These are phyloP conservation scores for Spiraea crenata DNA, from an alignment of 331 rosid genomes.

Conservation along the genomic window DNA sequence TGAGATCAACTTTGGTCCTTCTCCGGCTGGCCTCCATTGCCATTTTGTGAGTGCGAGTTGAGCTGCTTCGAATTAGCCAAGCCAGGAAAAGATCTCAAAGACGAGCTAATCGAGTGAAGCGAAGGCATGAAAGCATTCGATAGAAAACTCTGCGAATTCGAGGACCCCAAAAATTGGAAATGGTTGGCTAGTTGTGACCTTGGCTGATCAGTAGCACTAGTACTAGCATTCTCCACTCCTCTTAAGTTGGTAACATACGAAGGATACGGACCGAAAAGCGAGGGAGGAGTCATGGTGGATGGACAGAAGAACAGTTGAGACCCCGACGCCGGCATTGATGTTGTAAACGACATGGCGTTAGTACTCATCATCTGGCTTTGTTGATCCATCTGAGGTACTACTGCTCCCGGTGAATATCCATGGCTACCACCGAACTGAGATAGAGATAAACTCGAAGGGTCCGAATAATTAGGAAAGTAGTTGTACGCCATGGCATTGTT, in stretches of 20 bases:
- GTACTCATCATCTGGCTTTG: conserved; percentile 16
- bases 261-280: conserved; percentile 45
- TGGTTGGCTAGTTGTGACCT: neutral
- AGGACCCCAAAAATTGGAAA: conserved; percentile 47
- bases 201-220: conserved; percentile 19
- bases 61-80: conserved; percentile 43
- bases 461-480: conserved; percentile 18
- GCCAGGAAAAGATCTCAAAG: conserved; percentile 43
- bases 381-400: conserved; percentile 39
- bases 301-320: conserved; percentile 49
- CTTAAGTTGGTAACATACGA: conserved; percentile 24
- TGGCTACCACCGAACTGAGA: conserved; percentile 70
- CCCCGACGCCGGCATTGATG: conserved; percentile 28
- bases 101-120: conserved; percentile 38
- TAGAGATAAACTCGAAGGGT: conserved; percentile 52
- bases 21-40: conserved; percentile 20
- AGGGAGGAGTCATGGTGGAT: conserved; percentile 32
- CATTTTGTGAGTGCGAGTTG: conserved; percentile 3
- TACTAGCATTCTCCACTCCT: conserved; percentile 6
- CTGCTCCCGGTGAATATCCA: conserved; percentile 32
- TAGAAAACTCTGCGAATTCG: conserved; percentile 39
- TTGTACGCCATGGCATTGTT: conserved; percentile 42
- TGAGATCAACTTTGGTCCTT: conserved; percentile 10
- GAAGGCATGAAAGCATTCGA: conserved; percentile 52
- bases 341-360: conserved; percentile 36